phyloP scores from a whole-genome alignment of 1,284 basidiomycete genomes.

The Hemileccinum hortonii region DNA sequence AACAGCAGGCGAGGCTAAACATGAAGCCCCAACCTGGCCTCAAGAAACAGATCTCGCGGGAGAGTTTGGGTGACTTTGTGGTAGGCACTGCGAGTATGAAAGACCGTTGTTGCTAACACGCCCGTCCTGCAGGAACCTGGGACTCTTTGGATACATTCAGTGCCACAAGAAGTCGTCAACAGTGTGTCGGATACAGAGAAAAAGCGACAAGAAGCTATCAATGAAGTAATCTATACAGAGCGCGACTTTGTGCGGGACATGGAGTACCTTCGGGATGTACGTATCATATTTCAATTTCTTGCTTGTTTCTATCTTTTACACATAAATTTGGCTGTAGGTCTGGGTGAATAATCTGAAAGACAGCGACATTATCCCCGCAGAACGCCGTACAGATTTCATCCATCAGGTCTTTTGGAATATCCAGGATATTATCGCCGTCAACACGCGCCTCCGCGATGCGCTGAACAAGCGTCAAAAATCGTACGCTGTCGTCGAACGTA shows the following conservation, averaged over 20 bases:
- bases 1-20: slow-evolving; percentile 90
- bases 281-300: slow-evolving; percentile 30
- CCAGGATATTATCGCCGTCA: slow-evolving; percentile 90
- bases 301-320: neutral
- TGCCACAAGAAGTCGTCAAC: slow-evolving; percentile 91
- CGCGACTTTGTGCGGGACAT: slow-evolving; percentile 97
- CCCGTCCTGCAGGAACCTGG: slow-evolving; percentile 69
- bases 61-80: slow-evolving; percentile 80
- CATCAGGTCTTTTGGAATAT: slow-evolving; percentile 99
- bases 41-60: slow-evolving; percentile 77
- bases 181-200: slow-evolving; percentile 92
- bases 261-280: slow-evolving; percentile 95
- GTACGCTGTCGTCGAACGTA: slow-evolving; percentile 87
- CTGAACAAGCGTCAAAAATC: slow-evolving; percentile 95
- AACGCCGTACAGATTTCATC: slow-evolving; percentile 84
- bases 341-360: slow-evolving; percentile 90
- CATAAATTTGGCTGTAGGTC: slow-evolving; percentile 45
- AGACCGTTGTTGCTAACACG: slow-evolving; percentile 5
- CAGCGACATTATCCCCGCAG: slow-evolving; percentile 75
- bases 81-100: slow-evolving; percentile 40
- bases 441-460: slow-evolving; percentile 87
- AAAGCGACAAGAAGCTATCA: slow-evolving; percentile 97
- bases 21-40: slow-evolving; percentile 92
- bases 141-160: slow-evolving; percentile 96
- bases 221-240: slow-evolving; percentile 99